Evolutionary conservation across 2,329 filamentous ascomycete genomes (phyloP).

Genomic region (Fusarium sp.): DNA sequence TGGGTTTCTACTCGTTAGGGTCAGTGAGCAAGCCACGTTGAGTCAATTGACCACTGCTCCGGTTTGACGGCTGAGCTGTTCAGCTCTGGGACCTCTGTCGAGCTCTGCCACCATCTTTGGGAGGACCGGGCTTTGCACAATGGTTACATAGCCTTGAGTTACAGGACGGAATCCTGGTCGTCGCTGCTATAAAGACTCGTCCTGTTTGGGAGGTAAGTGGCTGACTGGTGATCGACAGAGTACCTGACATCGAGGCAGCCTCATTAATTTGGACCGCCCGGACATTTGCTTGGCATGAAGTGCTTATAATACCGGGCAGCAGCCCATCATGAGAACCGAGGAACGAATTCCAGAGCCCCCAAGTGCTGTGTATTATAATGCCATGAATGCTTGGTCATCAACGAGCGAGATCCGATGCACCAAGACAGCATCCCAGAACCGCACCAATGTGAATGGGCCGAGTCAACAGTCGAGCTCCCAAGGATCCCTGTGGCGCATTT

Average conservation of each 20-base stretch:
- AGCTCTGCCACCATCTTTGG: neutral
- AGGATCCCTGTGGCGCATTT: neutral
- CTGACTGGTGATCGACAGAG: neutral
- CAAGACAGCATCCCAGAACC: neutral
- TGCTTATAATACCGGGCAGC: neutral
- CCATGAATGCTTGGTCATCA: neutral
- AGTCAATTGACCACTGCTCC: neutral
- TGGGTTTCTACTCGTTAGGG: neutral
- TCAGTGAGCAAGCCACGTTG: accelerated
- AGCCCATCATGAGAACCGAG: neutral
- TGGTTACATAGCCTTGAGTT: neutral
- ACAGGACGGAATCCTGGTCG: too few relatives aligned
- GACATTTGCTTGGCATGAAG: neutral
- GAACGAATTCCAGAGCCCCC: neutral
- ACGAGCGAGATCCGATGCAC: neutral
- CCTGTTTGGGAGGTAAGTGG: neutral
- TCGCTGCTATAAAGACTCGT: neutral
- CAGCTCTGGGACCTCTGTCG: neutral
- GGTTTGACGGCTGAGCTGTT: neutral
- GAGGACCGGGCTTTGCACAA: neutral
- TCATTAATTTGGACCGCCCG: neutral
- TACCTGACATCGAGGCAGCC: neutral
- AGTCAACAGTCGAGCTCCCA: neutral
- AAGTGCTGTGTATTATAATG: neutral
- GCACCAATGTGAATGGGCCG: neutral